Base-by-base conservation (phyloP, 2,329 filamentous ascomycete genomes). In the Aureobasidium uvarum region DNA sequence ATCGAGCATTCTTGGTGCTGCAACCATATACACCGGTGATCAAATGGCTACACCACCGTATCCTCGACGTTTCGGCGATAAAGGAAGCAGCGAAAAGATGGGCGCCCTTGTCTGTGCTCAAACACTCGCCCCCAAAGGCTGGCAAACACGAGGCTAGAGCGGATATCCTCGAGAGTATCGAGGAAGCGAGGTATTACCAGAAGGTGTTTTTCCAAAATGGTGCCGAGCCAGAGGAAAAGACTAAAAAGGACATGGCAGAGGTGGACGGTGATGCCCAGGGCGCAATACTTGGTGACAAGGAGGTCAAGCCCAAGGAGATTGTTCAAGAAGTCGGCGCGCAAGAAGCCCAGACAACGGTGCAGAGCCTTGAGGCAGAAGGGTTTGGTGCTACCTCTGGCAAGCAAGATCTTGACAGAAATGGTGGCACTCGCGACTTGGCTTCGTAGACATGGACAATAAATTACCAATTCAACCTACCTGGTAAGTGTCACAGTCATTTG, bases 151-250 rank as follows among this genome's bases (percentile, higher is more conserved):
- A 94, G 77, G 95, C 95, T 0, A 87, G 85, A 71, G 87, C 91
- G 64, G 95, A 99, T 77, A 96, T 99, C 66, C 77, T 97, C 67
- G 95, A 99, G 80, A 98, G 94, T 77, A 97, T 99, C 68, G 88
- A 85, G 65, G 95, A 99, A 80, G 94, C 94, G 64, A 86, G 81
- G 72, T 97, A 90, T 75, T 98, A 96, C 77, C 86, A 85, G 72
- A 81, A 88, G 67, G 80, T 79, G 20, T 84, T 96, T 64, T 96
- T 96, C 75, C 72, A 69, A 69, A 73, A 66, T 20, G 45, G 33
- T 20, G 20, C 33, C 3, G 23, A 14, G 14, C 45, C 43, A 41
- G 41, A 56, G 25, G 48, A 54, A 11, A 46, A 62, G 33, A 13
- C 33, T 2, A n/a, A 10, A 1, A 11, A 46, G 3, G 18, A 38